Evolutionary conservation across 257 asterid species (phyloP).

Genomic region (Coffea canephora): DNA sequence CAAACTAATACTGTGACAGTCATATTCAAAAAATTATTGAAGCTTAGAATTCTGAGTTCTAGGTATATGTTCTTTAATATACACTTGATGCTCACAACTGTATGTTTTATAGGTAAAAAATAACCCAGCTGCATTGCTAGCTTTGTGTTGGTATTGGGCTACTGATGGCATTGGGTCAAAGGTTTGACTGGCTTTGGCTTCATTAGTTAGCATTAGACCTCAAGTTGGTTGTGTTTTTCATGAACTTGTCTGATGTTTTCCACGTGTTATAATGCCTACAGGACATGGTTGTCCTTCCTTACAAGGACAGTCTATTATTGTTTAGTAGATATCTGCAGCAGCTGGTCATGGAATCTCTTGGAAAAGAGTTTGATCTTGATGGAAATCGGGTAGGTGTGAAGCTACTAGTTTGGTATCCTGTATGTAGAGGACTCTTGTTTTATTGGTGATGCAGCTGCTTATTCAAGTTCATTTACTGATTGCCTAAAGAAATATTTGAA

Average conservation of each 20-base stretch:
- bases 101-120: slow-evolving; percentile 55
- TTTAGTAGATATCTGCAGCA: slow-evolving; percentile 96
- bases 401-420: background rate
- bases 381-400: slow-evolving; percentile 78
- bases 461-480: no score
- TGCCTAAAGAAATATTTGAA: no score
- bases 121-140: slow-evolving; percentile 94
- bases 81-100: slow-evolving; percentile 7
- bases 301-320: slow-evolving; percentile 91
- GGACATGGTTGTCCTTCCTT: slow-evolving; percentile 99
- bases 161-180: slow-evolving; percentile 91
- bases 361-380: slow-evolving; percentile 95
- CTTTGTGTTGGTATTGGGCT: slow-evolving; percentile 98
- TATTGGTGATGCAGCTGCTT: background rate
- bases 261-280: slow-evolving; percentile 36
- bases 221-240: background rate
- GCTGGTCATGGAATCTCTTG: slow-evolving; percentile 99
- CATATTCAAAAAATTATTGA: background rate
- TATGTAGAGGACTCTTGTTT: background rate
- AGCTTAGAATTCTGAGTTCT: background rate
- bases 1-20: background rate
- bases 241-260: slow-evolving; percentile 6
- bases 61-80: background rate
- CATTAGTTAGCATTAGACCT: background rate
- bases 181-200: slow-evolving; percentile 47